A percentile compares a stretch with the other conserved stretches of the same genome.
Conservation (phyloP, 805 yeast genomes). For the Candida adriatica region DNA sequence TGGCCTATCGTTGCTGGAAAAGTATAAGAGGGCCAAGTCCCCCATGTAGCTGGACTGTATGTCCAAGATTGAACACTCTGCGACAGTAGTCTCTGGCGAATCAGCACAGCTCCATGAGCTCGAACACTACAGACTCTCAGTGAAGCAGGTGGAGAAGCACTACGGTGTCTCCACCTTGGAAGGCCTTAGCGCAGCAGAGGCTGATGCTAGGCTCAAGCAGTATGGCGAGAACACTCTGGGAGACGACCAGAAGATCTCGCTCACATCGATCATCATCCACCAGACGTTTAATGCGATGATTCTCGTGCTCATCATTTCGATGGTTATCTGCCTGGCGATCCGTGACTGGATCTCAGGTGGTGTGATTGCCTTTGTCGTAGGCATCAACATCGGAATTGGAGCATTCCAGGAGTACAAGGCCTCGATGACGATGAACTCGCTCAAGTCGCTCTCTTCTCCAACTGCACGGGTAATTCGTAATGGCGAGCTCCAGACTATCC, state of each 20-base stretch:
- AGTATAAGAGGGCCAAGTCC: not conserved
- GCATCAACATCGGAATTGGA: constrained; percentile 59
- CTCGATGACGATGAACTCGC: constrained; percentile 72
- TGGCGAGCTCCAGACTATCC: constrained; percentile 48
- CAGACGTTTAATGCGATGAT: constrained; percentile 78
- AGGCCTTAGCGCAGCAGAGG: constrained; percentile 40
- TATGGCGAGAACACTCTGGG: constrained; percentile 61
- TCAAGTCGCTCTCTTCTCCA: constrained; percentile 61
- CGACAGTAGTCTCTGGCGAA: constrained; percentile 9
- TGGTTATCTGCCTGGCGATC: constrained; percentile 66
- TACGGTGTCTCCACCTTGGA: constrained; percentile 36
- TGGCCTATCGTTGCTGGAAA: too few relatives aligned
- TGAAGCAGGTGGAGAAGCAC: constrained; percentile 30
- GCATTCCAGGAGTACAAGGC: constrained; percentile 67
- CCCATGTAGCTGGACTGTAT: too few relatives aligned
- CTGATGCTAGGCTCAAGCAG: constrained; percentile 21
- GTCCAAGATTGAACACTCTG: constrained; percentile 13
- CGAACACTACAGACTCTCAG: constrained; percentile 23
- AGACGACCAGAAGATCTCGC: constrained; percentile 48
- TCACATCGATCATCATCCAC: constrained; percentile 48
- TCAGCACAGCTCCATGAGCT: constrained; percentile 11
- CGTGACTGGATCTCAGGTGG: constrained; percentile 81
- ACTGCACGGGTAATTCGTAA: constrained; percentile 61
- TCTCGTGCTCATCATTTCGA: constrained; percentile 59
- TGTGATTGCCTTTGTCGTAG: constrained; percentile 63